Conservation (phyloP, 2,329 filamentous ascomycete species). For the Boeremia exigua region DNA sequence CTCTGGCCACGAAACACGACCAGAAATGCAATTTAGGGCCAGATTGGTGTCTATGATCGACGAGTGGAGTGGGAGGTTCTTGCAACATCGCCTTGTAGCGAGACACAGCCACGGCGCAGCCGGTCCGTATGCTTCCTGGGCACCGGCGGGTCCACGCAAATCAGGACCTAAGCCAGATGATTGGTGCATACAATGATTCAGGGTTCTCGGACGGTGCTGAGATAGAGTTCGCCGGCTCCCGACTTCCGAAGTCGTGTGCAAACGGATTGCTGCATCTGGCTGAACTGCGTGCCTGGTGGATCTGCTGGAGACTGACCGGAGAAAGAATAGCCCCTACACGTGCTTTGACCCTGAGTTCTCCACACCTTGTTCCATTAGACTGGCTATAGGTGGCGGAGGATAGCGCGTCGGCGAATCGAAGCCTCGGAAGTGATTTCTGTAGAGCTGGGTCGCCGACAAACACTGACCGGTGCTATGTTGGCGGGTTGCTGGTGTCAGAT, state of each 20-base stretch:
- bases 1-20: background rate
- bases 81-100: background rate
- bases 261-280: background rate
- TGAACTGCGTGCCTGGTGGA: constrained; percentile 3
- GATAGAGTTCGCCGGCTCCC: background rate
- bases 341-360: constrained; percentile 2
- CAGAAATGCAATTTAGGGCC: background rate
- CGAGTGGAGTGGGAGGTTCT: background rate
- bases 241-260: background rate
- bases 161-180: constrained; percentile 2
- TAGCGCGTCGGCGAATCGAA: background rate
- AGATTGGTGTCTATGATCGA: background rate
- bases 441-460: constrained; percentile 23
- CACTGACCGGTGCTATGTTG: constrained; percentile 14
- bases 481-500: constrained; percentile 13
- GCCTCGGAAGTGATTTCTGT: background rate
- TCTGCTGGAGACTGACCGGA: constrained; percentile 3
- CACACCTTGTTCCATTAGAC: background rate
- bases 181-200: constrained; percentile 1
- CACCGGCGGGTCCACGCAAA: background rate
- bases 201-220: background rate
- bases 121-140: background rate
- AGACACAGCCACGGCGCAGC: constrained; percentile 2
- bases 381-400: constrained; percentile 5
- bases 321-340: background rate